Evolutionary conservation across 2,329 filamentous ascomycete genomes (phyloP), one percentile per base, ranked within the genome.

Genomic region (Phaeosphaeriaceae sp.): DNA sequence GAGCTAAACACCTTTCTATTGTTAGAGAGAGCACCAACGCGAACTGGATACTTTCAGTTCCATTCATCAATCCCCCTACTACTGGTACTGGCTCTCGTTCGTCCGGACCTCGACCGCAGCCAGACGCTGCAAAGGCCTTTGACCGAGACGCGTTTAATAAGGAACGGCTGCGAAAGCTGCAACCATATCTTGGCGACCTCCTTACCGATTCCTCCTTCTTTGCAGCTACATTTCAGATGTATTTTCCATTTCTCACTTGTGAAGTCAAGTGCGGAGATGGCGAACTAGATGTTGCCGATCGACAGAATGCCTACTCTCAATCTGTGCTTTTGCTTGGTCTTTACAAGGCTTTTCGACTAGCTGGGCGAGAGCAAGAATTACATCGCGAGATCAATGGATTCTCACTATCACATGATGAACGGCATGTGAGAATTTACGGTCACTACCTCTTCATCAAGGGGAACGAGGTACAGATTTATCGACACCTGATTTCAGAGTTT

Each of bases 191-290:
- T n/a, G n/a, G n/a, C n/a, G n/a, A n/a, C n/a, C n/a, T n/a, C n/a
- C n/a, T n/a, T n/a, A n/a, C n/a, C n/a, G n/a, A n/a, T n/a, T n/a
- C n/a, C n/a, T n/a, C n/a, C n/a, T n/a, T n/a, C n/a, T n/a, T n/a
- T n/a, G n/a, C n/a, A n/a, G n/a, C n/a, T 42, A 60, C 49, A 16
- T 56, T 51, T 46, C 16, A 54, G 20, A 63, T 61, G 52, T 51
- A 54, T 38, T 52, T 63, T 42, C 60, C 51, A 23, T 63, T 63
- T 36, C 44, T 63, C 13, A 58, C 58, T 26, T 40, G 43, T 35
- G 55, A 63, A 37, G 56, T 63, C 17, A 61, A 63, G 39, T 49
- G 48, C 29, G 49, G 56, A 32, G 42, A 35, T 35, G 35, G 39
- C 23, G 51, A 15, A 42, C 53, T 63, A 13, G 56, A 60, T 47